These are phyloP conservation scores for Aphanocladium album DNA, from an alignment of 2,329 filamentous ascomycete species.

Conservation along the genomic window DNA sequence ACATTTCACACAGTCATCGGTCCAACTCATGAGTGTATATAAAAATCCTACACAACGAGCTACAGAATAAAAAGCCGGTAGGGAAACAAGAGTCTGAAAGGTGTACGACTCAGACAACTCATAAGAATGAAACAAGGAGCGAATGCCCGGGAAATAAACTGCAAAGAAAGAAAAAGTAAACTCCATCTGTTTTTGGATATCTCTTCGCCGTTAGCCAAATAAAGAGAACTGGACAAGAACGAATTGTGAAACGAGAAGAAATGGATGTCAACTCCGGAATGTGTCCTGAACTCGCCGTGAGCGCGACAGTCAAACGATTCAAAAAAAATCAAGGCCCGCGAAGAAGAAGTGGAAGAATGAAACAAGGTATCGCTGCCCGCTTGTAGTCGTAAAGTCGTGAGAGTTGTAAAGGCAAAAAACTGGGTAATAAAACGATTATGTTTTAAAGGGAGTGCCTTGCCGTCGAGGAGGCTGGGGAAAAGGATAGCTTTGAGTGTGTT, in stretches of 20 bases:
- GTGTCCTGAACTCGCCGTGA: background rate
- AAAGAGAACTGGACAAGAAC: background rate
- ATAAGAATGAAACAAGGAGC: background rate
- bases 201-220: background rate
- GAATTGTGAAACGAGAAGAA: background rate
- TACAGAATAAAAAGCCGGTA: background rate
- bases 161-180: background rate
- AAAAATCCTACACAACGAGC: background rate
- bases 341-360: slow-evolving; percentile 4
- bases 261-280: too few species aligned
- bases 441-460: background rate
- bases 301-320: background rate
- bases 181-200: background rate
- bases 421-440: slow-evolving; percentile 3
- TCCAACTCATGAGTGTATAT: background rate
- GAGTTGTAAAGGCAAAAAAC: slow-evolving; percentile 10
- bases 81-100: background rate
- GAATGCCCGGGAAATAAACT: background rate
- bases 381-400: slow-evolving; percentile 6
- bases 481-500: background rate
- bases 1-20: background rate
- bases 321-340: background rate
- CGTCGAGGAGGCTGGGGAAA: background rate
- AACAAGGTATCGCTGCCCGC: background rate
- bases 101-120: background rate